phyloP scores from a whole-genome alignment of 2,329 filamentous ascomycete species.

The Pseudocercospora vitis region DNA sequence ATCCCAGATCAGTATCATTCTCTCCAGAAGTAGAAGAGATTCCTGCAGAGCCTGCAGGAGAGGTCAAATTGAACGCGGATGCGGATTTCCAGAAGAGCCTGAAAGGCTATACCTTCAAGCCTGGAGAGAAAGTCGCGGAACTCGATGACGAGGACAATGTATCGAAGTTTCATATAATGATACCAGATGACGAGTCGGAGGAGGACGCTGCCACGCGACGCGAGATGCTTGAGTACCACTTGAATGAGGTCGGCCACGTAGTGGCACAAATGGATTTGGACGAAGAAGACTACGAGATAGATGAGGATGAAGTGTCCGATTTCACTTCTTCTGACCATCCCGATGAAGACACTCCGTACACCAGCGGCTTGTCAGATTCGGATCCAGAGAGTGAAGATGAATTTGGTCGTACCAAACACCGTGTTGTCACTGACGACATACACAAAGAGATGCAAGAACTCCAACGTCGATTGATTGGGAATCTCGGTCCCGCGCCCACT shows the following conservation, averaged over 20 bases:
- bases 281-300: conserved; percentile 57
- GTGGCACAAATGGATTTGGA: conserved; percentile 90
- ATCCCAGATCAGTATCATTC: conserved; percentile 37
- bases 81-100: conserved; percentile 31
- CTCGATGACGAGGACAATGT: conserved; percentile 46
- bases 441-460: conserved; percentile 80
- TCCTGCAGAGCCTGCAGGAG: conserved; percentile 24
- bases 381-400: conserved; percentile 73
- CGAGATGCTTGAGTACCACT: conserved; percentile 87
- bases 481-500: conserved; percentile 53
- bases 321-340: conserved; percentile 33
- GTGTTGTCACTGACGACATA: conserved; percentile 71
- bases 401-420: conserved; percentile 69
- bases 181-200: conserved; percentile 71
- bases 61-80: not conserved
- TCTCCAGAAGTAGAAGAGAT: conserved; percentile 37
- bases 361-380: conserved; percentile 57
- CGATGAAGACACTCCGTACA: conserved; percentile 43
- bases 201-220: conserved; percentile 79
- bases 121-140: conserved; percentile 45
- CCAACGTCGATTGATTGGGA: conserved; percentile 70
- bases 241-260: conserved; percentile 85
- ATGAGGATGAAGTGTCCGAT: conserved; percentile 40
- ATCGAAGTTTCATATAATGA: conserved; percentile 51
- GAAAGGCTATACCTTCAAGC: conserved; percentile 34